Evolutionary conservation across 2,329 filamentous ascomycete species (phyloP), one percentile per base, ranked within the genome.

Genomic region (Chaetomium globosum): DNA sequence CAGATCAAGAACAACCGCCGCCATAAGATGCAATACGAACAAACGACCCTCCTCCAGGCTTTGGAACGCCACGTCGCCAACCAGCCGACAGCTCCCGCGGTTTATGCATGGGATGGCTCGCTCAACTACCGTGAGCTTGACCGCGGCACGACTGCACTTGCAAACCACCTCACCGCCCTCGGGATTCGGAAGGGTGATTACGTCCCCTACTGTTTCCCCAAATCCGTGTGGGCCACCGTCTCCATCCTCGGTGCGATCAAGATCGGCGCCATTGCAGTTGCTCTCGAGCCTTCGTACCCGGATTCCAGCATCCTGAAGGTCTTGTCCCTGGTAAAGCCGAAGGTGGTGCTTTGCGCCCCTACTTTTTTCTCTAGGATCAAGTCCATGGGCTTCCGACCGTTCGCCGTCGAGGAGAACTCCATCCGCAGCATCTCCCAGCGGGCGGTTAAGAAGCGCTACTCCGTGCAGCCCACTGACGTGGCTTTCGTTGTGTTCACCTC

Each of bases 401-500:
- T 64, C n/a, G 19, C 58, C 1, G 61, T 66, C 23, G 39, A 59
- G 13, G 60, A 60, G 5, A 63, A 49, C 36, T n/a, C 61, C 16
- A 46, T 65, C 23, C 46, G 39, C 43, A 64, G 52, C 62, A 58
- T 61, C 12, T 59, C 62, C 12, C 62, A 64, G 26, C 33, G 57
- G 9, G 21, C 36, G 3, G 54, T 26, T 30, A 59, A 23, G 46
- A 63, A 19, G 39, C 39, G 51, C 10, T 43, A 64, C 57, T 33
- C 26, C 6, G 54, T 82, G 16, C 57, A 53, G 13, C 52, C 71
- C 16, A 57, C 60, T n/a, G 65, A 69, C 19, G 52, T 68, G 12
- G 71, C 72, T 9, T 73, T 73, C 23, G 80, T 83, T 66, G 80
- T 72, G 33, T 72, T 70, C 48, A 72, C 71, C 4, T 71, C 81